Evolutionary conservation across 164 flowering plant species (phyloP).

Genomic region (Litsea cubeba): DNA sequence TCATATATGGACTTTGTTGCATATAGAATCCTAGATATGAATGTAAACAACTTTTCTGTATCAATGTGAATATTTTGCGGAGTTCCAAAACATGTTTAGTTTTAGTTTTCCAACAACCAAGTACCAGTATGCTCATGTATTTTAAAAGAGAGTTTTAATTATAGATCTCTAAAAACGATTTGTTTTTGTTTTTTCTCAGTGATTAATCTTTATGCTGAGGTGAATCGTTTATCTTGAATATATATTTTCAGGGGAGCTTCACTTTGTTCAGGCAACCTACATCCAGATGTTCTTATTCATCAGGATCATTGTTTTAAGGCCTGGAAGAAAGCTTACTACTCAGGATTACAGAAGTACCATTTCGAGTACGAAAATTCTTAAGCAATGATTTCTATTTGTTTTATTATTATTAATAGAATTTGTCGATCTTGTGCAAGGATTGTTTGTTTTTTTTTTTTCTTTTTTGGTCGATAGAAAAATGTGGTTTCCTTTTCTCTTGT

Average conservation of each 20-base stretch:
- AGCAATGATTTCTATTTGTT: too few relatives aligned
- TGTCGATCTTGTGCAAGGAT: neutral
- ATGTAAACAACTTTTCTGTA: neutral
- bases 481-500: conserved; percentile 12
- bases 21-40: too few relatives aligned
- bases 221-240: neutral
- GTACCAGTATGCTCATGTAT: neutral
- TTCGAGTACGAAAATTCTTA: conserved; percentile 42
- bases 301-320: conserved; percentile 39
- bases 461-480: neutral
- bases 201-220: neutral
- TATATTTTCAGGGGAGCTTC: conserved; percentile 60
- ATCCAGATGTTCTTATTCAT: conserved; percentile 60
- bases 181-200: neutral
- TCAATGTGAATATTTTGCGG: neutral
- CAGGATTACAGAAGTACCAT: conserved; percentile 64
- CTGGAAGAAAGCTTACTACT: conserved; percentile 51
- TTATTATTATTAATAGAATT: too few relatives aligned
- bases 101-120: neutral
- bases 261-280: conserved; percentile 69
- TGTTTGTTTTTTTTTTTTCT: neutral
- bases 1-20: too few relatives aligned
- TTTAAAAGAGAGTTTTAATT: neutral
- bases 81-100: neutral
- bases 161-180: neutral